Conservation (phyloP, 768 basidiomycete species). For the Panaeolus papilionaceus region DNA sequence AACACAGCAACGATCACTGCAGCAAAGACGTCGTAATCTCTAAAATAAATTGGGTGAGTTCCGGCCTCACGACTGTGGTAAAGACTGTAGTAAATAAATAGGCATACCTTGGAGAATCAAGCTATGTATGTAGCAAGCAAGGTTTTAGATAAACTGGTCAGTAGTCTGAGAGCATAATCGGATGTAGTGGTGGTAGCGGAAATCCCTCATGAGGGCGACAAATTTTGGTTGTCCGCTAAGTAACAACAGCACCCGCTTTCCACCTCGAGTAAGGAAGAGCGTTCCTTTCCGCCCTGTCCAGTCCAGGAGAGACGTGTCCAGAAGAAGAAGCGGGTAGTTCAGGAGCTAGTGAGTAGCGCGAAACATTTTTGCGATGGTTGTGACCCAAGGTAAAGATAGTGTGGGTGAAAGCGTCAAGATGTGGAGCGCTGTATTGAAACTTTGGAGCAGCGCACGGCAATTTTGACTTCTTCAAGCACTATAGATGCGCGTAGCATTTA, state of each 20-base stretch:
- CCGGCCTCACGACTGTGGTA: neutral
- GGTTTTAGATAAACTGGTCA: neutral
- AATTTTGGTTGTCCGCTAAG: neutral
- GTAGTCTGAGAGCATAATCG: neutral
- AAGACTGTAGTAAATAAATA: neutral
- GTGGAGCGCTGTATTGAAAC: neutral
- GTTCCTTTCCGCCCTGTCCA: neutral
- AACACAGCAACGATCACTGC: conserved; percentile 11
- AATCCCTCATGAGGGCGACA: neutral
- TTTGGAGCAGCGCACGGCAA: neutral
- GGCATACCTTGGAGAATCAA: neutral
- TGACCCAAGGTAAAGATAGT: conserved; percentile 8
- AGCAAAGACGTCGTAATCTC: conserved; percentile 1
- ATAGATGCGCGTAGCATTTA: neutral
- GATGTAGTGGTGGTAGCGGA: neutral
- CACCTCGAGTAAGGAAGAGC: neutral
- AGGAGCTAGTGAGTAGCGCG: neutral
- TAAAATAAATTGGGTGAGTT: neutral
- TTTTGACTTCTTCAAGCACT: neutral
- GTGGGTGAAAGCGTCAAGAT: neutral
- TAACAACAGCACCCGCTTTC: neutral
- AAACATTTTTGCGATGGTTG: neutral
- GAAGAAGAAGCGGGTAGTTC: neutral
- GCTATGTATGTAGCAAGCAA: too few relatives aligned
- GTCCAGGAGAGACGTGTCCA: neutral